Evolutionary conservation across 495 filamentous ascomycete genomes (phyloP), one percentile per base, ranked within the genome.

Genomic region (Xylaria curta): DNA sequence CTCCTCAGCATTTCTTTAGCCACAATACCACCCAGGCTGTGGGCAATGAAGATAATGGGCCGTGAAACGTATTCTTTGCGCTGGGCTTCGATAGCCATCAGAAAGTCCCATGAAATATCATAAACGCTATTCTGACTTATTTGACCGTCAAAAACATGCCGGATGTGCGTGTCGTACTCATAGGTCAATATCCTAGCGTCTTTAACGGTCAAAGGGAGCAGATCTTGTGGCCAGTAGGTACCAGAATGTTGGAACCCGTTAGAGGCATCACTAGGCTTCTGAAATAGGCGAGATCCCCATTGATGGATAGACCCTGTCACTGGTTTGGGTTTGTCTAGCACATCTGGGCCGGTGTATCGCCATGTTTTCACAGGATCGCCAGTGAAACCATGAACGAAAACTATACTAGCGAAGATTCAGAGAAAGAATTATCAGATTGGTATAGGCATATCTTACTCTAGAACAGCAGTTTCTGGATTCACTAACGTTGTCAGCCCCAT

Each of bases 21-120:
- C 17, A 58, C 54, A 33, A 58, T 58, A 6, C 54, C 54, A 15
- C 54, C 54, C 13, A 58, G 26, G 28, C 54, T 58, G n/a, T 58
- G 54, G 15, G 19, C 54, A 8, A 58, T 21, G n/a, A 58, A 58
- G 26, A 58, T 7, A 33, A 58, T 19, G 0, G 54, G 54, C 4
- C 54, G 33, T 33, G 54, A 19, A 6, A 9, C 0, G 4, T 33
- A 1, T 4, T 17, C 54, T 58, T 19, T 10, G 7, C 26, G 26
- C 2, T 17, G 13, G n/a, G 54, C 26, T 58, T 58, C 54, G 9
- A 58, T 26, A 1, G 26, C 54, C 0, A 58, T 28, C 3, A 58
- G 54, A 33, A 58, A 33, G 54, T 58, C 54, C 54, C 54, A 58
- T 28, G 54, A 7, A 0, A 58, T 58, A 33, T 58, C 54, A 9